Conservation (phyloP, 2,329 filamentous ascomycete species). For the Ophiocordyceps polyrhachis-furcata region DNA sequence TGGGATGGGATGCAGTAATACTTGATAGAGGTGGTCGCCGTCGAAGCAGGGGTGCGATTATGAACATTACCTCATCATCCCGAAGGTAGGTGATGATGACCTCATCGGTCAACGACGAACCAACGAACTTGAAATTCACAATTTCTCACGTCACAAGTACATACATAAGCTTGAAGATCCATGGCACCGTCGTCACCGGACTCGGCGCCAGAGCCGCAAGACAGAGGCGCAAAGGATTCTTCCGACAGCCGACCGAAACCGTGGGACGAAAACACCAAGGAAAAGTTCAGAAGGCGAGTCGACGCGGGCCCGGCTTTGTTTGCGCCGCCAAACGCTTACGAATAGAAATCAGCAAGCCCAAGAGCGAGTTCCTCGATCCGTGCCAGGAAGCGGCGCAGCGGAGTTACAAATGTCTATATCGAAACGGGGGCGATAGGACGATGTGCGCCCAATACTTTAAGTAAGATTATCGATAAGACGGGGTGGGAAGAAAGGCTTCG, state of each 20-base stretch:
- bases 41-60: background rate
- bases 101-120: background rate
- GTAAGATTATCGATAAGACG: slow-evolving; percentile 29
- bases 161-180: background rate
- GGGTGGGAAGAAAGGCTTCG: background rate
- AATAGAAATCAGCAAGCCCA: slow-evolving; percentile 45
- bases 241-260: slow-evolving; percentile 15
- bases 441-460: slow-evolving; percentile 95
- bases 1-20: background rate
- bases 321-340: background rate
- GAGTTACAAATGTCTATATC: slow-evolving; percentile 73
- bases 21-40: background rate
- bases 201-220: background rate
- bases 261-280: slow-evolving; percentile 40
- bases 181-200: background rate
- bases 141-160: background rate
- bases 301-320: background rate
- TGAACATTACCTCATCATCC: slow-evolving; percentile 3
- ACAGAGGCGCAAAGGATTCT: slow-evolving; percentile 3
- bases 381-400: slow-evolving; percentile 80
- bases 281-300: slow-evolving; percentile 44
- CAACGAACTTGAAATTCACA: background rate
- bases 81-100: slow-evolving; percentile 3
- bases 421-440: slow-evolving; percentile 71
- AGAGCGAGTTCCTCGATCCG: slow-evolving; percentile 84